Base-by-base conservation (phyloP, 2,329 filamentous ascomycete species). In the Plenodomus tracheiphilus region DNA sequence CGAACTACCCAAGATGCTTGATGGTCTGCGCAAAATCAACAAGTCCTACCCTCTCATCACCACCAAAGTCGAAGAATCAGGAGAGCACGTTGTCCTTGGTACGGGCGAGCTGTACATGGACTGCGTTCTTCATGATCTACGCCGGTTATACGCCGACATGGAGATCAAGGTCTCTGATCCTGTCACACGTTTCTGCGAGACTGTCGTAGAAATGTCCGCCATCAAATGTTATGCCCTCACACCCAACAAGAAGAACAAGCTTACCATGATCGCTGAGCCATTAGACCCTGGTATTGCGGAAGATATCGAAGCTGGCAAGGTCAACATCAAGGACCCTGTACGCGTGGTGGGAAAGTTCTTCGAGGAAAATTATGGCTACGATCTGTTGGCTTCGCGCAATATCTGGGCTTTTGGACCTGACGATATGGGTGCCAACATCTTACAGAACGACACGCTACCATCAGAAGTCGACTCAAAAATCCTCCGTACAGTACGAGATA, bases 51-150 rank as follows among this genome's bases (percentile, higher is more conserved):
- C 94, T 22, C 81, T 99, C 20, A 89, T 97, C 62, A 90, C 89
- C 11, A 99, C 94, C 4, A 97, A 97, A 72, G 94, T 99, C 3
- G 94, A 99, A 71, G 94, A 99, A 74, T 97, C 91, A 1, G 94
- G 94, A 42, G 94, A 99, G 74, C 94, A 99, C 69, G 87, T 99
- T 58, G 82, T 99, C 39, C 83, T 99, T 4, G 94, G 94, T 19
- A 99, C 94, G 0, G 94, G 94, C 51, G 94, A 99, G 72, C 80
- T 99, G n/a, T 99, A 99, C 77, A 97, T 99, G 92, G 94, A 99
- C 72, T 99, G 94, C 65, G 93, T 99, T 3, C 81, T 99, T 39
- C 94, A 99, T 72, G 94, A 99, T 69, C 81, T 99, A 39, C 88
- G 94, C 45, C 84, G 86, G 35, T 75, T 97, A n/a, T 99, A 97